A percentile compares a stretch with the other conserved stretches of the same genome.
phyloP scores from a whole-genome alignment of 768 basidiomycete species.

The Trametes coccinea region DNA sequence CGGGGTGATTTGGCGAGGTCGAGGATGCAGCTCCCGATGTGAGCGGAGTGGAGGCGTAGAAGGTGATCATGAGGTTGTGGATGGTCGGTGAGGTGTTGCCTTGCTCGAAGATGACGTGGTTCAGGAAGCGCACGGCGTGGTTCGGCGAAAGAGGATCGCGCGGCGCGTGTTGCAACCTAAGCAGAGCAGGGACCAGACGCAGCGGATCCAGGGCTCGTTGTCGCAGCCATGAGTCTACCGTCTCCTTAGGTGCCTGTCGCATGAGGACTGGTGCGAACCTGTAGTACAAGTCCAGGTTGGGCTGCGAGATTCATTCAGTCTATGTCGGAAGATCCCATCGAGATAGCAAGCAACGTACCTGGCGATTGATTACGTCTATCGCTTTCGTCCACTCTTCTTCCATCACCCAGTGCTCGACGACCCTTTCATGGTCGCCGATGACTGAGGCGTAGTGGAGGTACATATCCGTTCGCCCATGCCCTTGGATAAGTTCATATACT shows the following conservation, averaged over 20 bases:
- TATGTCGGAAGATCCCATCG: neutral
- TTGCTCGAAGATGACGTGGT: constrained; percentile 79
- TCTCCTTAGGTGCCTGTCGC: constrained; percentile 82
- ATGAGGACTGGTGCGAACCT: constrained; percentile 88
- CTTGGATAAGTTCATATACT: constrained; percentile 89
- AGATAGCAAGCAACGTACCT: constrained; percentile 48
- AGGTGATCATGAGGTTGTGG: constrained; percentile 91
- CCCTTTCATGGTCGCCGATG: constrained; percentile 79
- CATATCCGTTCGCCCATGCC: constrained; percentile 91
- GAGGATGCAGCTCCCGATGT: constrained; percentile 43
- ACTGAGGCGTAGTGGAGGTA: constrained; percentile 85
- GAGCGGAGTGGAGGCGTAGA: constrained; percentile 62
- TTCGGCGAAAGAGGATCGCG: constrained; percentile 75
- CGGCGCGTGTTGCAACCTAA: constrained; percentile 74
- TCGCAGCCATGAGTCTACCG: constrained; percentile 90
- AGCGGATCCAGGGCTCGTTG: constrained; percentile 78
- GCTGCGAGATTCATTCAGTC: constrained; percentile 42
- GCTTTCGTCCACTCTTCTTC: constrained; percentile 93
- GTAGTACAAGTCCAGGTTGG: constrained; percentile 88
- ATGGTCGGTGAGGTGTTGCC: constrained; percentile 81
- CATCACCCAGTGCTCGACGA: constrained; percentile 89
- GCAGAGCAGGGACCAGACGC: constrained; percentile 84
- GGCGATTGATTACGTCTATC: constrained; percentile 85
- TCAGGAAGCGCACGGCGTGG: constrained; percentile 89
- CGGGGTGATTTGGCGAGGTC: constrained; percentile 38